A percentile compares a stretch with the other conserved stretches of the same genome.
These are phyloP conservation scores for Verticillium isaacii DNA, from an alignment of 2,329 filamentous ascomycete species.

Conservation along the genomic window DNA sequence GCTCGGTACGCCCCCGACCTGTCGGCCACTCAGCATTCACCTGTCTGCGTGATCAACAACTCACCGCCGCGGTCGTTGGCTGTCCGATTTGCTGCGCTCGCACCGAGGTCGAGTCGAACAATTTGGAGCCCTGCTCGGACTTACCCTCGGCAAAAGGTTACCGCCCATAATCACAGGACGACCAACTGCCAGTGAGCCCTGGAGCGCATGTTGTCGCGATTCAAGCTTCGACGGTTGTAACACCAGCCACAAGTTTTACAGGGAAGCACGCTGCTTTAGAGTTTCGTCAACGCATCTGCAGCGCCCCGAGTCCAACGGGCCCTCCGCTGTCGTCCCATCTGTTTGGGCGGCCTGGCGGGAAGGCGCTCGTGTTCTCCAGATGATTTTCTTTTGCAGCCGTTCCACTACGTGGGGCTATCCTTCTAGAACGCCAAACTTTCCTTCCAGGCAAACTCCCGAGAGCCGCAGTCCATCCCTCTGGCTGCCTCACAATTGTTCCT, in stretches of 20 bases:
- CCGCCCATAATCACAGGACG: neutral
- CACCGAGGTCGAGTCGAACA: neutral
- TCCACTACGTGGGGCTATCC: slow-evolving; percentile 1
- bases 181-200: neutral
- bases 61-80: neutral
- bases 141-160: neutral
- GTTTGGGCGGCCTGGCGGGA: neutral
- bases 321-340: slow-evolving; percentile 7
- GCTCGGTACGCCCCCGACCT: neutral
- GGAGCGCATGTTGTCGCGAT: neutral
- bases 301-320: neutral
- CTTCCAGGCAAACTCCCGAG: neutral
- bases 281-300: slow-evolving; percentile 4
- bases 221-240: neutral
- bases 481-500: neutral
- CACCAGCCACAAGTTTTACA: neutral
- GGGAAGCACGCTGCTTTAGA: slow-evolving; percentile 10
- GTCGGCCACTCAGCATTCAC: neutral
- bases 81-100: neutral
- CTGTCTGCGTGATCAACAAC: neutral
- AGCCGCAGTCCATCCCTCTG: neutral
- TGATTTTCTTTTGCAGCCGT: slow-evolving; percentile 10
- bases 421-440: neutral
- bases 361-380: slow-evolving; percentile 6
- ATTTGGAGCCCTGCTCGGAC: neutral